Percentiles rank a stretch among this genome's conserved stretches.
These are phyloP conservation scores for Flaveria brownii DNA, from an alignment of 129 eudicot genomes.

Conservation along the genomic window DNA sequence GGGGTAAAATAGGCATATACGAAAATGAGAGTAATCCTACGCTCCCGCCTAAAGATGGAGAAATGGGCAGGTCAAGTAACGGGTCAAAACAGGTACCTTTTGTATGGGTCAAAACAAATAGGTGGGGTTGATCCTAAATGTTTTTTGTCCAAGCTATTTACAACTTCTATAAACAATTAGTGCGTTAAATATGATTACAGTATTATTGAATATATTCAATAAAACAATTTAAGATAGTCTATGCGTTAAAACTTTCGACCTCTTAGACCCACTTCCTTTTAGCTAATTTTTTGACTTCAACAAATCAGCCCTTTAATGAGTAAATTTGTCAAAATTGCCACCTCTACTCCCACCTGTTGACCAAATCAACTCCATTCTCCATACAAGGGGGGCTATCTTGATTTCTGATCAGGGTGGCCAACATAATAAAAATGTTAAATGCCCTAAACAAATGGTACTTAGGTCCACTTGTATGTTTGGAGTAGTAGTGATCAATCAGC, in stretches of 20 bases:
- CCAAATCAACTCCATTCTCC: background rate
- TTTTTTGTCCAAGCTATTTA: background rate
- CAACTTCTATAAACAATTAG: background rate
- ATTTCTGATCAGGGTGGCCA: background rate
- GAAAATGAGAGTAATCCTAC: background rate
- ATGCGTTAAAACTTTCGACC: background rate
- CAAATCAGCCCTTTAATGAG: background rate
- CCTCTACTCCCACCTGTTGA: background rate
- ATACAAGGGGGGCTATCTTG: background rate
- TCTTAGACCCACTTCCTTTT: conserved; percentile 12
- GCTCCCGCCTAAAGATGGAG: background rate
- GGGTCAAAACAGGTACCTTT: background rate
- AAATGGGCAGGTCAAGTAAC: background rate
- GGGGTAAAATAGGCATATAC: background rate
- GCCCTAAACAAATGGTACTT: background rate
- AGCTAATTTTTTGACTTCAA: background rate
- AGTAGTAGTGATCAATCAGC: conserved; percentile 1
- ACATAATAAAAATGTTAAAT: background rate
- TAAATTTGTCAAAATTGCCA: background rate
- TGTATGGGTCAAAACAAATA: background rate
- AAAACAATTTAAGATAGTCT: background rate
- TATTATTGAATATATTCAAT: background rate
- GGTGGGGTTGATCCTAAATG: background rate
- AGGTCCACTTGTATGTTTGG: background rate
- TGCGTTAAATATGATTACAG: background rate